Evolutionary conservation across 805 yeast genomes (phyloP).

Genomic region (Suhomyces vadensis): DNA sequence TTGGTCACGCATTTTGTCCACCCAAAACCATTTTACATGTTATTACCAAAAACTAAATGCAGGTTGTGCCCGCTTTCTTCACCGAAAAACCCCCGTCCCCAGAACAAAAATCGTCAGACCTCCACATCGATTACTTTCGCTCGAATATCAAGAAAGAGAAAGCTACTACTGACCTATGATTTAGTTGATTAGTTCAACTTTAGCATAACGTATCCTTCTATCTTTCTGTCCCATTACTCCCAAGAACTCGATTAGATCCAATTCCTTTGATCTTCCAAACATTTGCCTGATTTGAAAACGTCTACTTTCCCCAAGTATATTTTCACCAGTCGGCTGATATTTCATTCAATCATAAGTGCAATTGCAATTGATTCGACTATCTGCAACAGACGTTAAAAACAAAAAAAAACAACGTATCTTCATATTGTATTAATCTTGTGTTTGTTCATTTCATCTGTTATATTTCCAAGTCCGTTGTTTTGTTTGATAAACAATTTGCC

Average conservation of each 20-base stretch:
- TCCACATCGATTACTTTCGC: slow-evolving; percentile 1
- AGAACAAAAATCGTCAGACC: slow-evolving; percentile 6
- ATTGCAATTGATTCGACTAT: too few relatives aligned
- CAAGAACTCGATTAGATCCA: neutral
- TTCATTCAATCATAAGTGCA: too few relatives aligned
- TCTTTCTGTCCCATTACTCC: neutral
- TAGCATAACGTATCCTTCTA: neutral
- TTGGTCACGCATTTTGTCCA: slow-evolving; percentile 9
- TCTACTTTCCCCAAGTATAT: too few relatives aligned
- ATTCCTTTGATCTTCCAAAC: neutral
- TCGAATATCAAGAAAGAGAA: neutral
- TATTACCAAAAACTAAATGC: slow-evolving; percentile 1
- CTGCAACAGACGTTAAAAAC: neutral
- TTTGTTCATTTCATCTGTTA: too few relatives aligned
- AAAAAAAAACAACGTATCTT: neutral
- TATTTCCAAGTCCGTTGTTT: too few relatives aligned
- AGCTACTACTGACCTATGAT: slow-evolving; percentile 3
- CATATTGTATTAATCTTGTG: neutral
- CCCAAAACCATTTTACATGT: slow-evolving; percentile 4
- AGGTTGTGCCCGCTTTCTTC: slow-evolving; percentile 9
- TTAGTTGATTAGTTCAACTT: neutral
- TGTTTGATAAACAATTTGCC: too few relatives aligned
- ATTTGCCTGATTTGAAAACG: neutral
- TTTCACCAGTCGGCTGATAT: too few relatives aligned
- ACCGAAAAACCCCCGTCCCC: slow-evolving; percentile 8